phyloP scores from a whole-genome alignment of 306 rosid genomes.

The Cucurbita ficifolia region DNA sequence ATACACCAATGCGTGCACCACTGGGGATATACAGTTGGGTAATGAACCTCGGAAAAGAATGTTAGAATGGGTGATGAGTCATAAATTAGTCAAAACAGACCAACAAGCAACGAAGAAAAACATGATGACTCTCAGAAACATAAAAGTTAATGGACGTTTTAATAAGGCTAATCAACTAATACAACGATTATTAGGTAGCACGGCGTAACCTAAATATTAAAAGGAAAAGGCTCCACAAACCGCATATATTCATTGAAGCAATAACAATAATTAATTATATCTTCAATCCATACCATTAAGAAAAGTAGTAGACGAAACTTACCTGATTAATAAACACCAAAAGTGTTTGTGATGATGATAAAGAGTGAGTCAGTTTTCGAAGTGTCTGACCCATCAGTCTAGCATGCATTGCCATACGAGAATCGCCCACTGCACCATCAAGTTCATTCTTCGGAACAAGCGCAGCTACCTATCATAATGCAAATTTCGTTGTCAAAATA shows the following conservation, averaged over 20 bases:
- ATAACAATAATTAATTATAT: background rate
- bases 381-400: conserved; percentile 94
- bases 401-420: conserved; percentile 96
- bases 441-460: conserved; percentile 93
- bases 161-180: background rate
- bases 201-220: background rate
- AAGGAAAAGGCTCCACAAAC: background rate
- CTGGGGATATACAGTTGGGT: background rate
- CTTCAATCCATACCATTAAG: background rate
- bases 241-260: background rate
- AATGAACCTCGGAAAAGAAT: background rate
- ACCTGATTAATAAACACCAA: conserved; percentile 90
- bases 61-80: background rate
- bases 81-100: background rate
- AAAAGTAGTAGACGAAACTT: background rate
- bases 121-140: background rate
- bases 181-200: background rate
- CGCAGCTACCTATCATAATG: conserved; percentile 61
- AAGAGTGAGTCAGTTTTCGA: conserved; percentile 77
- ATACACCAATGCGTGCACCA: background rate
- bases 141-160: background rate
- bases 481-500: conserved; percentile 1
- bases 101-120: background rate
- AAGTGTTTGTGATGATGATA: conserved; percentile 58
- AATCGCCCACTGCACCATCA: conserved; percentile 93